These are phyloP conservation scores for Auriscalpium microsporum DNA, from an alignment of 768 basidiomycete genomes.

Conservation along the genomic window DNA sequence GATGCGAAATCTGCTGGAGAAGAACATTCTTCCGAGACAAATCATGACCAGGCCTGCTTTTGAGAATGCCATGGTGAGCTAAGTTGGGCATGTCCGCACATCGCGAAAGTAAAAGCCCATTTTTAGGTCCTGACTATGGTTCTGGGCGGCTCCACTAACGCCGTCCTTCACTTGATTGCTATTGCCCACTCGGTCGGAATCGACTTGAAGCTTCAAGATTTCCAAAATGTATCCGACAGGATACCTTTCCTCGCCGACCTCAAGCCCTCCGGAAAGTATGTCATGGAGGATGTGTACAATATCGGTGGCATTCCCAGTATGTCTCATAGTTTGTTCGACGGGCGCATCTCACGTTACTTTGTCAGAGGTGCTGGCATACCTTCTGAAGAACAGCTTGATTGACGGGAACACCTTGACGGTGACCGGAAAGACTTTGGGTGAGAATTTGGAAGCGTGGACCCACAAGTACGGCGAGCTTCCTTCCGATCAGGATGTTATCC, in stretches of 20 bases:
- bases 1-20: conserved; percentile 83
- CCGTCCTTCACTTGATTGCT: conserved; percentile 93
- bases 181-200: conserved; percentile 95
- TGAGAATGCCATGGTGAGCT: conserved; percentile 89
- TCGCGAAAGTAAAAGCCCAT: not conserved
- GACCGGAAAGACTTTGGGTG: conserved; percentile 81
- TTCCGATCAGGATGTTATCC: conserved; percentile 73
- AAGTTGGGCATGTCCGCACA: conserved; percentile 1
- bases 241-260: conserved; percentile 93
- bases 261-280: conserved; percentile 96
- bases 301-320: conserved; percentile 94
- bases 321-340: conserved; percentile 20
- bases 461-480: conserved; percentile 73
- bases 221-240: conserved; percentile 88
- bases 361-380: conserved; percentile 74
- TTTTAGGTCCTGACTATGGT: conserved; percentile 88
- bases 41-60: conserved; percentile 97
- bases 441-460: conserved; percentile 88
- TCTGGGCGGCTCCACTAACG: conserved; percentile 96
- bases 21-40: conserved; percentile 87
- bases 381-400: conserved; percentile 81
- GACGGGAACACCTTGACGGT: conserved; percentile 89
- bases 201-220: conserved; percentile 81
- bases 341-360: not conserved
- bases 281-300: conserved; percentile 96